A percentile compares a stretch with the other conserved stretches of the same genome.
phyloP scores from a whole-genome alignment of 345 rosid species.

The Nasturtium officinale region DNA sequence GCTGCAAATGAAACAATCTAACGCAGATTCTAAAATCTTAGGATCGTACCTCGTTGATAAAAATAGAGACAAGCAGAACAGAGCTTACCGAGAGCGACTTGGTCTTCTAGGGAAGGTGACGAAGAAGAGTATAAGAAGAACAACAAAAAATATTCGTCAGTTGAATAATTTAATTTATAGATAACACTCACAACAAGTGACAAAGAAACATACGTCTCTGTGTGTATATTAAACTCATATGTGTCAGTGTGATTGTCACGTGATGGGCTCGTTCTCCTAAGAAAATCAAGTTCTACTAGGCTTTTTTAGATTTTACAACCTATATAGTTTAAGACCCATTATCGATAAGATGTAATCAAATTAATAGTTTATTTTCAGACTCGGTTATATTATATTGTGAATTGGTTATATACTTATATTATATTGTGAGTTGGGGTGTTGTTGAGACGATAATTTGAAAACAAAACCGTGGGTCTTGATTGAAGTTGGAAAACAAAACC shows the following conservation, averaged over 20 bases:
- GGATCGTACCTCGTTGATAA: constrained; percentile 1
- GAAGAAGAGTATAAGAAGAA: constrained; percentile 8
- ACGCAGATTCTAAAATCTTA: background rate
- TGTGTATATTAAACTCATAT: background rate
- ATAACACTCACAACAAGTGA: constrained; percentile 13
- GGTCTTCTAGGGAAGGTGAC: constrained; percentile 34
- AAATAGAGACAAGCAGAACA: background rate
- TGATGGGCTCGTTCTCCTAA: background rate
- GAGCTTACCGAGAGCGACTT: constrained; percentile 25
- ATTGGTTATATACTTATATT: too few species aligned
- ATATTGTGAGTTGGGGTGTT: too few species aligned
- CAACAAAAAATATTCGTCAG: too few species aligned
- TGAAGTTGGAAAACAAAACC: too few species aligned
- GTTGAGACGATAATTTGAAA: background rate
- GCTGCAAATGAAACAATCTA: background rate
- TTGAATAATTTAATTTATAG: background rate
- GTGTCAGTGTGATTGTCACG: constrained; percentile 9
- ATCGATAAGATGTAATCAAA: background rate
- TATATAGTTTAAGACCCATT: background rate
- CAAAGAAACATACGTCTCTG: constrained; percentile 26
- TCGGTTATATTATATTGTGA: background rate
- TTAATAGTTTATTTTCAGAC: background rate
- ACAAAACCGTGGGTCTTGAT: background rate
- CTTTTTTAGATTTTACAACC: background rate
- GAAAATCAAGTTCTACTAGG: background rate